Percentiles rank a stretch among this genome's conserved stretches.
phyloP scores from a whole-genome alignment of 805 yeast genomes.

The Ogataea naganishii region DNA sequence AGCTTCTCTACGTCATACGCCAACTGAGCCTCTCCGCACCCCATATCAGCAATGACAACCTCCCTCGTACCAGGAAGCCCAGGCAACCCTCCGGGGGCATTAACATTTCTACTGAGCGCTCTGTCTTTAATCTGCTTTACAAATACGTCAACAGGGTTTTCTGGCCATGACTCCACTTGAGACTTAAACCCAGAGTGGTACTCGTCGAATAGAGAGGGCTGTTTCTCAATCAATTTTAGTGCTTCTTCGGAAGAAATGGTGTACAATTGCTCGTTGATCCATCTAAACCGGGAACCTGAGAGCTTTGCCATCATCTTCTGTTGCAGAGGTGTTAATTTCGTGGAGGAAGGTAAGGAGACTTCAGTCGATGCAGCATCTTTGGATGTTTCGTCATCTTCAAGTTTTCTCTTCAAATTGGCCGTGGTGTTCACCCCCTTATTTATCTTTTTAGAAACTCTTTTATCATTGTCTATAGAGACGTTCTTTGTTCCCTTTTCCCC shows the following conservation, averaged over 20 bases:
- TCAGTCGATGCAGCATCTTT: slow-evolving; percentile 1
- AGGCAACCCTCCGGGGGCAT: slow-evolving; percentile 95
- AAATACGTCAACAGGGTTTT: slow-evolving; percentile 92
- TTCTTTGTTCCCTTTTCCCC: slow-evolving; percentile 5
- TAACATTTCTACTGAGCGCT: slow-evolving; percentile 51
- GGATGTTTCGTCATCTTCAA: neutral
- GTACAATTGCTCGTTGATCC: slow-evolving; percentile 97
- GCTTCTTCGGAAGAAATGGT: slow-evolving; percentile 79
- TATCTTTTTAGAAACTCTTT: slow-evolving; percentile 4
- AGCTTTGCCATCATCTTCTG: slow-evolving; percentile 93
- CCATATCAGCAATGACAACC: slow-evolving; percentile 94
- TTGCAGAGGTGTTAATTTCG: slow-evolving; percentile 75
- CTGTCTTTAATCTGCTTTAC: slow-evolving; percentile 60
- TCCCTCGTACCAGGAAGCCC: slow-evolving; percentile 48
- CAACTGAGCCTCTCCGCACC: slow-evolving; percentile 95
- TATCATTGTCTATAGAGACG: slow-evolving; percentile 4
- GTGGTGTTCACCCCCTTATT: slow-evolving; percentile 1
- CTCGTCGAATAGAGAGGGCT: slow-evolving; percentile 86
- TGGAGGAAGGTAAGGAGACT: slow-evolving; percentile 12
- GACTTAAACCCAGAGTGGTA: slow-evolving; percentile 93
- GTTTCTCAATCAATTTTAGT: slow-evolving; percentile 57
- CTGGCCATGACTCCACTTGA: slow-evolving; percentile 97
- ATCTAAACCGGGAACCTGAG: slow-evolving; percentile 91
- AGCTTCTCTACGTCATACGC: slow-evolving; percentile 55
- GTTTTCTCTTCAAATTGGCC: slow-evolving; percentile 2